Evolutionary conservation across 345 rosid genomes (phyloP).

Genomic region (Erodium maritimum): DNA sequence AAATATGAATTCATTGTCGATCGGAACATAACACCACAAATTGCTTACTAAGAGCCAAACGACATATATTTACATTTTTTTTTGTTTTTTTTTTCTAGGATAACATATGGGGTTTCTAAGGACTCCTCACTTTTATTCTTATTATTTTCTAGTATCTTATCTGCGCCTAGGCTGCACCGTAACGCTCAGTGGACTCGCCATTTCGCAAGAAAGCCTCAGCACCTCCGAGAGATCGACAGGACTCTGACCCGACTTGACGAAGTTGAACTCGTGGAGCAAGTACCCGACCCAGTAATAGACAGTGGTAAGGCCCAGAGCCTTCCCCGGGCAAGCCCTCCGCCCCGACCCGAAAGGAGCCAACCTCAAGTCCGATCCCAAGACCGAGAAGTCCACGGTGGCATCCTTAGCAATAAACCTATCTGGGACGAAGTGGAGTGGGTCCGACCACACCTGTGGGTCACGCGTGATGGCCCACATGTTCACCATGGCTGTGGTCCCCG

Average conservation of each 20-base stretch:
- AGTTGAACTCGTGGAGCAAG: slow-evolving; percentile 35
- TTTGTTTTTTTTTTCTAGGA: too few species aligned
- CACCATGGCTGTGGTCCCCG: slow-evolving; percentile 43
- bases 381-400: slow-evolving; percentile 20
- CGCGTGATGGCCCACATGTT: slow-evolving; percentile 56
- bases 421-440: slow-evolving; percentile 28
- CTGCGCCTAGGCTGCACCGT: slow-evolving; percentile 22
- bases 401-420: slow-evolving; percentile 25
- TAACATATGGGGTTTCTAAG: too few species aligned
- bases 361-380: slow-evolving; percentile 32
- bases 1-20: too few species aligned
- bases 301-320: slow-evolving; percentile 31
- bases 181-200: slow-evolving; percentile 32
- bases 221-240: slow-evolving; percentile 35
- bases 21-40: too few species aligned
- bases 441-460: slow-evolving; percentile 34
- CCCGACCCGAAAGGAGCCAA: slow-evolving; percentile 57
- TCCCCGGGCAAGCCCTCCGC: slow-evolving; percentile 43
- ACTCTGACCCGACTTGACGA: slow-evolving; percentile 17
- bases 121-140: neutral
- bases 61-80: too few species aligned
- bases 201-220: slow-evolving; percentile 37
- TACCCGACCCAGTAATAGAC: slow-evolving; percentile 32
- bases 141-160: neutral
- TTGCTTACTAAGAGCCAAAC: too few species aligned